These are phyloP conservation scores for Solanum bukasovii DNA, from an alignment of 257 asterid genomes.

Conservation along the genomic window DNA sequence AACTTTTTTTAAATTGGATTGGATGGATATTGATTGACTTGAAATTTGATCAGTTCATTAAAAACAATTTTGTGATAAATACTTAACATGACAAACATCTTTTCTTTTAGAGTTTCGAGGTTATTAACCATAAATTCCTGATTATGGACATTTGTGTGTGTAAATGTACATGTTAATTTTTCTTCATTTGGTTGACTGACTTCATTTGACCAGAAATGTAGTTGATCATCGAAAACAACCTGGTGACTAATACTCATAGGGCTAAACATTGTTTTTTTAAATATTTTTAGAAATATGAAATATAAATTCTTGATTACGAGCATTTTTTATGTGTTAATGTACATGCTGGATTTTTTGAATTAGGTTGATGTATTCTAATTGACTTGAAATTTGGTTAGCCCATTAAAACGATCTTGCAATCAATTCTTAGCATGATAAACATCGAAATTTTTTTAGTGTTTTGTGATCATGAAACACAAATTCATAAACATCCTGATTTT, in stretches of 20 bases:
- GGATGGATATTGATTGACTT: too few relatives aligned
- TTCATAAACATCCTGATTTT: neutral
- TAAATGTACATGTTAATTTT: neutral
- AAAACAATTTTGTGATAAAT: too few relatives aligned
- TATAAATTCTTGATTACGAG: too few relatives aligned
- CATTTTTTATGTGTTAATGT: neutral
- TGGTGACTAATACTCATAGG: neutral
- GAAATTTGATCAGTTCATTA: too few relatives aligned
- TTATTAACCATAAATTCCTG: neutral
- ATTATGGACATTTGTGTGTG: neutral
- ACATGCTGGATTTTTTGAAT: neutral
- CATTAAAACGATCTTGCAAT: neutral
- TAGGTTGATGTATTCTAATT: neutral
- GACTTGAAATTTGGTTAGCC: neutral
- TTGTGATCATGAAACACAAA: neutral
- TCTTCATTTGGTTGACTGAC: neutral
- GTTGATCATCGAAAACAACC: too few relatives aligned
- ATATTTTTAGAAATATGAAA: too few relatives aligned
- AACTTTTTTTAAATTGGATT: too few relatives aligned
- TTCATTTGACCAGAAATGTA: too few relatives aligned
- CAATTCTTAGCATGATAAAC: neutral
- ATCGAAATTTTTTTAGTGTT: neutral
- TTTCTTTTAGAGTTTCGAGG: neutral
- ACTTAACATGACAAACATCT: too few relatives aligned
- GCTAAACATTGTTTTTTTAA: rapidly evolving